Conservation (phyloP, 495 filamentous ascomycete genomes). For the Lichenothelia convexa region DNA sequence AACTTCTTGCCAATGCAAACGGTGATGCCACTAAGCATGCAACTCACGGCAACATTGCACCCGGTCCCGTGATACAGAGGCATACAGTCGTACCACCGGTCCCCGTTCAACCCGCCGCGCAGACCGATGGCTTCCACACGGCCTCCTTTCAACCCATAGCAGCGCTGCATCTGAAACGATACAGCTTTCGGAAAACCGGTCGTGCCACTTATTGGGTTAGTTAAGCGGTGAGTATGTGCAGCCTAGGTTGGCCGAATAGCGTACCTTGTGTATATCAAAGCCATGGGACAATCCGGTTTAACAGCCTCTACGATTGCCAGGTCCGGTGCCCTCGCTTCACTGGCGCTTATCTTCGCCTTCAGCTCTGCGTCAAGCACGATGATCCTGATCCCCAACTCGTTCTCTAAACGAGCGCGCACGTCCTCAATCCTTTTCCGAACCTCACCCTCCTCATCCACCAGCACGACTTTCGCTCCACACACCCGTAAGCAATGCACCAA, state of each 20-base stretch:
- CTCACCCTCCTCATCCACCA: slow-evolving; percentile 46
- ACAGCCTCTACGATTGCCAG: slow-evolving; percentile 31
- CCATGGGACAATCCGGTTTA: slow-evolving; percentile 31
- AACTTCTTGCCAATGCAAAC: slow-evolving; percentile 55
- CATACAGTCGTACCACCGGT: slow-evolving; percentile 64
- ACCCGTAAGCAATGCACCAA: slow-evolving; percentile 52
- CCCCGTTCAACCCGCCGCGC: slow-evolving; percentile 25
- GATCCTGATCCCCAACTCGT: slow-evolving; percentile 34
- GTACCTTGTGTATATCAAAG: slow-evolving; percentile 47
- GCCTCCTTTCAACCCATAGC: slow-evolving; percentile 13
- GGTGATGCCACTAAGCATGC: slow-evolving; percentile 37
- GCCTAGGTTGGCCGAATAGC: neutral
- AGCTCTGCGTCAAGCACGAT: slow-evolving; percentile 30
- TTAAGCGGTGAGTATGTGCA: slow-evolving; percentile 3
- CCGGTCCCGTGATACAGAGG: slow-evolving; percentile 69
- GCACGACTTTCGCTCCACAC: slow-evolving; percentile 34
- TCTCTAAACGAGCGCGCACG: slow-evolving; percentile 27
- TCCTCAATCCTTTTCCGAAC: slow-evolving; percentile 38
- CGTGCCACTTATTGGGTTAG: slow-evolving; percentile 45
- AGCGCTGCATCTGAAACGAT: slow-evolving; percentile 29
- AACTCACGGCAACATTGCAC: slow-evolving; percentile 32
- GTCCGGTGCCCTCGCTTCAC: slow-evolving; percentile 29
- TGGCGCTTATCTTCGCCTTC: slow-evolving; percentile 29
- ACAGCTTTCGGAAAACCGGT: slow-evolving; percentile 49
- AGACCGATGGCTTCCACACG: slow-evolving; percentile 16